Base-by-base conservation (phyloP, 352 stramenopile species). In the Elongisporangium prolatum region DNA sequence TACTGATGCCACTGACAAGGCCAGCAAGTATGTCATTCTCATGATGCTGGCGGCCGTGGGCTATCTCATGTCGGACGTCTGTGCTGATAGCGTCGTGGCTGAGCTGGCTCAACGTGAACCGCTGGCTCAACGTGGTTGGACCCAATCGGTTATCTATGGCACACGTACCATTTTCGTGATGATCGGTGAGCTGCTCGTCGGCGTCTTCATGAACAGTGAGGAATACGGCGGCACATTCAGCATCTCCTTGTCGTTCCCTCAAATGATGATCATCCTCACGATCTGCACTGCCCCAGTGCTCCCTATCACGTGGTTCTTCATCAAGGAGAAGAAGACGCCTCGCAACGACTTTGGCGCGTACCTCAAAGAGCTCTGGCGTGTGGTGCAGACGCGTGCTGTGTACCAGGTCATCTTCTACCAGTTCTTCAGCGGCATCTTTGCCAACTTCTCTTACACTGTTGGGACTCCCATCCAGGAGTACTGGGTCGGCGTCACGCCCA, bases 81-180 rank as follows among this genome's bases (percentile, higher is more conserved):
- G 74, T 18, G 75, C 71, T 4, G 71, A 86, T 48, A 71, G 58
- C 20, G 71, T 86, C 13, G 73, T 86, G 61, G 69, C 80, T 18
- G 75, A 86, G 44, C 63, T 84, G 9, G 76, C 77, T 0, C 77
- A 88, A 59, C 75, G 75, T 28, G 77, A 88, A 54, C 77, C 77
- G 0, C 54, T 66, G 9, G 66, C 61, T 1, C 80, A 74, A 38
- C 77, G 77, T 38, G 77, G 77, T 9, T 75, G 71, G 48, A 86
- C 77, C 3, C 75, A 88, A 51, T 82, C 71, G 10, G 67, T 73
- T 49, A 73, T 74, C 1, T 83, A 82, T 57, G 67, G 64, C 20
- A 65, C 77, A 5, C 74, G 75, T 37, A 71, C 61, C 1, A 48
- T 59, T 6, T 59, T 78, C 18, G 64, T 72, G 53, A 79, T 80